Conservation (phyloP, 148 eudicot species). For the Chenopodium album region DNA sequence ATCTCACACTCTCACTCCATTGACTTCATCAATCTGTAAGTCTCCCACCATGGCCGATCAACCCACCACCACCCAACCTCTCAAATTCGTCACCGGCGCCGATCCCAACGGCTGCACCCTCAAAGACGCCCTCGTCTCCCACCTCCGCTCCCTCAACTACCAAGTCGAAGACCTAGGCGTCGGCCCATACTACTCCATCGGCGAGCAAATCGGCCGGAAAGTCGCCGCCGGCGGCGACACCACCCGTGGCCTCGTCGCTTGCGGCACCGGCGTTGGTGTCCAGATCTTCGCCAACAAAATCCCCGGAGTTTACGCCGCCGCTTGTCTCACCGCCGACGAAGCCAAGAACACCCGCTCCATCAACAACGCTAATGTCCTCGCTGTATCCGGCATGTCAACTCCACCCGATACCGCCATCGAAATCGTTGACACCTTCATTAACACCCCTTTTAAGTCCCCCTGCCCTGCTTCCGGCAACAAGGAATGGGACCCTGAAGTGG, state of each 20-base stretch:
- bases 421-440: slow-evolving; percentile 58
- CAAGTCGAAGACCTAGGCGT: slow-evolving; percentile 82
- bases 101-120: slow-evolving; percentile 64
- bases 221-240: slow-evolving; percentile 37
- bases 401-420: slow-evolving; percentile 49
- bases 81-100: slow-evolving; percentile 80
- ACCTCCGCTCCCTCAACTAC: slow-evolving; percentile 69
- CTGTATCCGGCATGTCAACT: slow-evolving; percentile 66
- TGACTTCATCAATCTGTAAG: neutral
- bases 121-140: slow-evolving; percentile 60
- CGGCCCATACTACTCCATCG: slow-evolving; percentile 70
- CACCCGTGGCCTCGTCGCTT: slow-evolving; percentile 61
- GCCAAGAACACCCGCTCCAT: slow-evolving; percentile 70
- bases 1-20: neutral
- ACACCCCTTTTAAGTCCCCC: slow-evolving; percentile 69
- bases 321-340: slow-evolving; percentile 55
- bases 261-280: slow-evolving; percentile 85
- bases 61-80: slow-evolving; percentile 16
- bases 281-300: slow-evolving; percentile 78
- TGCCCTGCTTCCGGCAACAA: slow-evolving; percentile 68
- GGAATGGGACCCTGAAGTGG: slow-evolving; percentile 62
- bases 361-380: slow-evolving; percentile 82
- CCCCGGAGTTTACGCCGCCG: slow-evolving; percentile 76
- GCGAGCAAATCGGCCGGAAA: slow-evolving; percentile 58
- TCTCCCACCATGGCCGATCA: neutral